Evolutionary conservation across 305 asterid species (phyloP), one percentile per base, ranked within the genome.

Genomic region (Petunia hybrid): DNA sequence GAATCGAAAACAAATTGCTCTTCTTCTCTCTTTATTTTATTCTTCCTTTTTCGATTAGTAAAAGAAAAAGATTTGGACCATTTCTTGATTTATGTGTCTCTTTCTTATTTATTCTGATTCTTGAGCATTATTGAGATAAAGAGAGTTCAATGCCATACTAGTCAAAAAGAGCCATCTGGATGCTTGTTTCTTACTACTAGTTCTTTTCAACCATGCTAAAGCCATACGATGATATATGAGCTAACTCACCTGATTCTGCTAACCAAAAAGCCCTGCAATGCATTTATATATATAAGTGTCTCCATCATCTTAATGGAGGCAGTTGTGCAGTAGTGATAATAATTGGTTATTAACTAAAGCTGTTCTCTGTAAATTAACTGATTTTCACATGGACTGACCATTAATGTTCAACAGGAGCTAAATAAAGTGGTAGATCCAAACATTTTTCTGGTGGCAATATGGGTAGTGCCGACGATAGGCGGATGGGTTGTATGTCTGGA

Each of bases 401-500:
- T 64, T 46, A 79, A 3, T 79, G 31, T 79, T 38, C 64, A 65
- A 5, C 76, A 79, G 82, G 82, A 74, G 41, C 77, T 70, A 22
- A 70, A 31, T 70, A 45, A 45, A 70, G 77, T 70, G 0, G n/a
- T 74, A 74, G 38, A 38, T 53, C 79, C 64, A 74, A 36, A 9
- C 12, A 5, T n/a, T 5, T 42, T 4, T 8, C 78, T 79, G 13
- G 74, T 79, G 71, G 56, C 64, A 65, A 79, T 3, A 79, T 63
- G 82, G 61, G 36, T 38, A 76, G 63, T 79, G 36, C 48, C 76
- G 82, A 79, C 64, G 82, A 79, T 65, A 79, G 82, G 31, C 64
- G 59, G 46, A 85, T 87, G 86, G 97, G 98, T 2, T 94, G 98
- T 88, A 94, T 96, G 95, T 84, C 97, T 61, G 98, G 98, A 55